A percentile compares a stretch with the other conserved stretches of the same genome.
Evolutionary conservation across 768 basidiomycete species (phyloP).

Genomic region (Lactarius quietus): DNA sequence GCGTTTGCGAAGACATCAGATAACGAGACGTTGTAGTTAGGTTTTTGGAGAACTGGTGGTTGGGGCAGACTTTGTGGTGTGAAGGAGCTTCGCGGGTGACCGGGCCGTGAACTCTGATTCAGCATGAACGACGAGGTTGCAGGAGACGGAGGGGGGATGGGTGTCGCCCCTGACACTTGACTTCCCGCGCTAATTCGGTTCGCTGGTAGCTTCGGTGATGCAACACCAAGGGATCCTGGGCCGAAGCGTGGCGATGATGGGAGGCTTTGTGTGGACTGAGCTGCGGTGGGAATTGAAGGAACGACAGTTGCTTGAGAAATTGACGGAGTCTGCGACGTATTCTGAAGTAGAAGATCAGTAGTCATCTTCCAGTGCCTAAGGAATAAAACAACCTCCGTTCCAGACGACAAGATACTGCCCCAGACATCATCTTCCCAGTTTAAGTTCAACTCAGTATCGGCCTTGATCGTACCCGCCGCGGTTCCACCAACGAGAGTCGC

Average conservation of each 20-base stretch:
- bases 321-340: conserved; percentile 30
- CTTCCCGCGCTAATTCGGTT: conserved; percentile 35
- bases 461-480: conserved; percentile 43
- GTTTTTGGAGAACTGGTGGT: conserved; percentile 33
- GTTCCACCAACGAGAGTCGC: conserved; percentile 75
- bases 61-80: conserved; percentile 23
- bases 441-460: conserved; percentile 41
- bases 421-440: conserved; percentile 84
- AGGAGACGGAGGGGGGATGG: not conserved
- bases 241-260: conserved; percentile 34
- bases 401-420: conserved; percentile 66
- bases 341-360: conserved; percentile 2
- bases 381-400: conserved; percentile 33
- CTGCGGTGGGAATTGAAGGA: conserved; percentile 23
- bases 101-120: conserved; percentile 28
- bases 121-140: conserved; percentile 28
- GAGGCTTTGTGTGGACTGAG: conserved; percentile 25
- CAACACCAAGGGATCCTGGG: conserved; percentile 22
- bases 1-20: conserved; percentile 25
- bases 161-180: not conserved
- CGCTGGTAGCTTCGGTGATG: conserved; percentile 36
- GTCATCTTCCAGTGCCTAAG: not conserved
- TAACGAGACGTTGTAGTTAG: conserved; percentile 59
- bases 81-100: conserved; percentile 16
- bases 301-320: conserved; percentile 27